These are phyloP conservation scores for Didymella arachidicola DNA, from an alignment of 2,329 filamentous ascomycete species.

Conservation along the genomic window DNA sequence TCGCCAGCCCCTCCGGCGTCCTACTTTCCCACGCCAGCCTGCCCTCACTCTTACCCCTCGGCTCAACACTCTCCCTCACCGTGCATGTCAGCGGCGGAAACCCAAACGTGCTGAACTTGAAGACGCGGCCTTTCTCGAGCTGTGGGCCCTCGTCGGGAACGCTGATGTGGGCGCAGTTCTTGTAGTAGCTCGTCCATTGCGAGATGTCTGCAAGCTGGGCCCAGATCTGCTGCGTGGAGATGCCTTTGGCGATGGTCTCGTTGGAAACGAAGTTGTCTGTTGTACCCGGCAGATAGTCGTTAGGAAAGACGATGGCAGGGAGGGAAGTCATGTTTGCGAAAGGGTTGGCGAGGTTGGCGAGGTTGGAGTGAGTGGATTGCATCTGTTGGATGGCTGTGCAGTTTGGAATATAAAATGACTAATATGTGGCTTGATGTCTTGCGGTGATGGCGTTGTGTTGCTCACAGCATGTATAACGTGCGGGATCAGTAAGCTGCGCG, in stretches of 20 bases:
- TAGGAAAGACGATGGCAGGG: slow-evolving; percentile 43
- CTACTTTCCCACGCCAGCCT: slow-evolving; percentile 30
- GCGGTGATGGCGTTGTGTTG: neutral
- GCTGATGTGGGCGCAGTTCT: slow-evolving; percentile 42
- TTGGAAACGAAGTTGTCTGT: slow-evolving; percentile 51
- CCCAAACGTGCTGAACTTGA: slow-evolving; percentile 49
- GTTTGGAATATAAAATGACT: neutral
- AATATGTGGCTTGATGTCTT: neutral
- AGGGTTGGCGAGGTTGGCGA: neutral
- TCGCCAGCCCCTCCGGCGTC: slow-evolving; percentile 37
- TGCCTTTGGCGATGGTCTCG: slow-evolving; percentile 40
- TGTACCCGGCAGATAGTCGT: slow-evolving; percentile 44
- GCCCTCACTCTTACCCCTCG: slow-evolving; percentile 29
- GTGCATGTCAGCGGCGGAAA: slow-evolving; percentile 43
- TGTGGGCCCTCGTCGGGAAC: slow-evolving; percentile 33
- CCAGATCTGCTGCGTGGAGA: slow-evolving; percentile 46
- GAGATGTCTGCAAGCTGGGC: slow-evolving; percentile 41
- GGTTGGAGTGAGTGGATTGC: neutral
- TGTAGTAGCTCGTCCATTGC: slow-evolving; percentile 48
- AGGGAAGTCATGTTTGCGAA: slow-evolving; percentile 3
- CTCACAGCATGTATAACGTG: neutral
- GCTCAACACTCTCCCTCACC: slow-evolving; percentile 25
- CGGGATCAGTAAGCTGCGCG: too few species aligned
- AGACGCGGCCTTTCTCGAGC: slow-evolving; percentile 39
- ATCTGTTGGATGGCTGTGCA: neutral